Percentiles rank a stretch among this genome's conserved stretches.
These are phyloP conservation scores for Trapa bicornis DNA, from an alignment of 345 rosid species.

Conservation along the genomic window DNA sequence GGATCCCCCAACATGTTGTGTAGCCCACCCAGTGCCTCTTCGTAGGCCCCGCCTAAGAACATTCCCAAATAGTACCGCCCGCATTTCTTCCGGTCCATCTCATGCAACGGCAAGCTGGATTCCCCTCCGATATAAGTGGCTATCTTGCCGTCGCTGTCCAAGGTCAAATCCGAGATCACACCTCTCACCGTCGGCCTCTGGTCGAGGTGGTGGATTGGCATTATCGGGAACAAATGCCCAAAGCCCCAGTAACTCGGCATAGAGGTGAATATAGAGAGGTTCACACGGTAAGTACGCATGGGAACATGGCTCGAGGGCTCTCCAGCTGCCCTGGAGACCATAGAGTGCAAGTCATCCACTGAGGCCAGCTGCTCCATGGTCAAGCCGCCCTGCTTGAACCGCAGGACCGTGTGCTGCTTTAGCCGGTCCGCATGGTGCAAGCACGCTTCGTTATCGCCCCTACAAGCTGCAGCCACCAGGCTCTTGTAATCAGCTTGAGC, in stretches of 20 bases:
- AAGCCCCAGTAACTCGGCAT: slow-evolving; percentile 97
- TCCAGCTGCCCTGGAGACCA: slow-evolving; percentile 43
- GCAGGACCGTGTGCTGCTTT: slow-evolving; percentile 53
- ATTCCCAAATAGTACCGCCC: slow-evolving; percentile 72
- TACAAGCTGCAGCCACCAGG: slow-evolving; percentile 33
- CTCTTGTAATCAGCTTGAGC: slow-evolving; percentile 40
- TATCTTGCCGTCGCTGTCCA: slow-evolving; percentile 87
- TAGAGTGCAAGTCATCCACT: slow-evolving; percentile 68
- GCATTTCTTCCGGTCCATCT: slow-evolving; percentile 28
- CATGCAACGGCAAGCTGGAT: slow-evolving; percentile 74
- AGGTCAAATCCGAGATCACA: slow-evolving; percentile 70
- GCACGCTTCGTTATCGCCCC: slow-evolving; percentile 57
- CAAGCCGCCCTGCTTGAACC: slow-evolving; percentile 64
- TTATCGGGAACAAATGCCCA: slow-evolving; percentile 76
- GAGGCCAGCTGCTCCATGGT: slow-evolving; percentile 70
- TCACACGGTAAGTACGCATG: slow-evolving; percentile 53
- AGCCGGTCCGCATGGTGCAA: slow-evolving; percentile 49
- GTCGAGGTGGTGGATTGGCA: slow-evolving; percentile 73
- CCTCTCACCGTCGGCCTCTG: slow-evolving; percentile 62
- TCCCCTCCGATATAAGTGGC: slow-evolving; percentile 79
- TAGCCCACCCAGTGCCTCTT: slow-evolving; percentile 91
- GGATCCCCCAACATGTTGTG: slow-evolving; percentile 95
- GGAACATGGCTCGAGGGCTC: slow-evolving; percentile 25
- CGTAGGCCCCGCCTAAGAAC: slow-evolving; percentile 96
- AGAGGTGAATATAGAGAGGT: slow-evolving; percentile 79